phyloP scores from a whole-genome alignment of 2,329 filamentous ascomycete species.

The Polytolypa hystricis region DNA sequence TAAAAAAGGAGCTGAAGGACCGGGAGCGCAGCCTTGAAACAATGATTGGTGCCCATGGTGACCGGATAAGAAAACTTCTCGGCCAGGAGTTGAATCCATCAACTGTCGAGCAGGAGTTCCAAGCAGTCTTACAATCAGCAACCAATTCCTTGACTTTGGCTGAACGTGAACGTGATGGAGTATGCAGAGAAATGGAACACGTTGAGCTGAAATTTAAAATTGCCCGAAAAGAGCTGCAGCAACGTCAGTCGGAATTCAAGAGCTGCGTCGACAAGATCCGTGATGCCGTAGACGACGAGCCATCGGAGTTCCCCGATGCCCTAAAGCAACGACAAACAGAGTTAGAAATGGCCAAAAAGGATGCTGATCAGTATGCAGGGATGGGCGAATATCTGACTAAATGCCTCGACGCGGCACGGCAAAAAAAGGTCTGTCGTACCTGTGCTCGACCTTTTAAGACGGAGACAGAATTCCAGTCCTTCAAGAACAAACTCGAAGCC shows the following conservation, averaged over 20 bases:
- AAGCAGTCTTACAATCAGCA: conserved; percentile 50
- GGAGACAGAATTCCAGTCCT: conserved; percentile 48
- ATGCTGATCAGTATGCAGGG: conserved; percentile 56
- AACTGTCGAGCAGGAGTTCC: conserved; percentile 60
- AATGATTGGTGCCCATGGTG: conserved; percentile 61
- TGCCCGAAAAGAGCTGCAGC: conserved; percentile 51
- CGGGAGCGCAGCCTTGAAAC: conserved; percentile 65
- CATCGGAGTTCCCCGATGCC: conserved; percentile 41
- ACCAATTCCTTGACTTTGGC: conserved; percentile 49
- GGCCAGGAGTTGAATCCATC: conserved; percentile 56
- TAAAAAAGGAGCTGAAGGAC: conserved; percentile 68
- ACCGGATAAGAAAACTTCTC: conserved; percentile 56
- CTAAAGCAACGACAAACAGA: conserved; percentile 41
- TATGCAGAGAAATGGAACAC: conserved; percentile 62
- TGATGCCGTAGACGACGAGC: conserved; percentile 44
- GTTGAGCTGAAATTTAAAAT: conserved; percentile 62
- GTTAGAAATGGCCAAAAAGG: conserved; percentile 45
- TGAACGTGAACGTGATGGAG: conserved; percentile 58
- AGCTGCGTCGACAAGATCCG: conserved; percentile 52
- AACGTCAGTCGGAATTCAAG: conserved; percentile 52
- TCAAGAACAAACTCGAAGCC: conserved; percentile 56
- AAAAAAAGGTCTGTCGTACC: conserved; percentile 62
- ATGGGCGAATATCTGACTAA: conserved; percentile 61
- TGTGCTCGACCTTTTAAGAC: conserved; percentile 59
- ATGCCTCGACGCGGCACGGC: conserved; percentile 54